phyloP scores from a whole-genome alignment of 495 filamentous ascomycete species.

The Letharia lupina region DNA sequence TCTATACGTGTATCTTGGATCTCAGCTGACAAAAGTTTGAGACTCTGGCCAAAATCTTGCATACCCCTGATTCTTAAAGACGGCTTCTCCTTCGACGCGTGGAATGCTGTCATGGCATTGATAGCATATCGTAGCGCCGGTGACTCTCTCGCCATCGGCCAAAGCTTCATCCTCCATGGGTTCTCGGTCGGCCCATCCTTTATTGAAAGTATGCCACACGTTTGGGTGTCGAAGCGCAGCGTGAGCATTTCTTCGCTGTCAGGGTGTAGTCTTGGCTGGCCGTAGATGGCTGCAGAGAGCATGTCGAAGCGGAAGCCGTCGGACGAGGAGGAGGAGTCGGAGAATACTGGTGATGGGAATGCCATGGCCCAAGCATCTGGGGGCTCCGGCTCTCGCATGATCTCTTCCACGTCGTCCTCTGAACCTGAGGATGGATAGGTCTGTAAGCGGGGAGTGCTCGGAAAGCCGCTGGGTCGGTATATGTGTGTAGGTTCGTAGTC shows the following conservation, averaged over 20 bases:
- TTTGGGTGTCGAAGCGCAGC: conserved; percentile 58
- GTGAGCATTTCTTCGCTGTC: conserved; percentile 58
- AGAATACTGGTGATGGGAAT: conserved; percentile 26
- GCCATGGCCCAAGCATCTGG: conserved; percentile 34
- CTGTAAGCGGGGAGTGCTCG: neutral
- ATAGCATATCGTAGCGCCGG: conserved; percentile 70
- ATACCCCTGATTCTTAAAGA: conserved; percentile 56
- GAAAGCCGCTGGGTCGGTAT: neutral
- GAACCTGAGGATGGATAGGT: conserved; percentile 28
- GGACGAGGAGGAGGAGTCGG: conserved; percentile 25
- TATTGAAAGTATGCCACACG: conserved; percentile 69
- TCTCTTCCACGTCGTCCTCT: conserved; percentile 53
- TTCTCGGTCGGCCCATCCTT: conserved; percentile 67
- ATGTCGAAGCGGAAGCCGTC: conserved; percentile 18
- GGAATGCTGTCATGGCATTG: conserved; percentile 67
- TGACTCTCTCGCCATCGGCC: conserved; percentile 59
- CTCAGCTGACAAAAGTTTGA: conserved; percentile 48
- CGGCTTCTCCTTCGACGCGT: conserved; percentile 53
- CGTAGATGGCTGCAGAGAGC: conserved; percentile 27
- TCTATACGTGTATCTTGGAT: conserved; percentile 56
- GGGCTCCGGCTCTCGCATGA: conserved; percentile 43
- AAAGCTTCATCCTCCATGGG: conserved; percentile 67
- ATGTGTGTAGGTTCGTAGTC: conserved; percentile 25
- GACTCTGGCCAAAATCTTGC: conserved; percentile 63
- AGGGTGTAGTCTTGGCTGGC: conserved; percentile 39